Percentiles rank a stretch among this genome's conserved stretches.
Conservation (phyloP, 805 yeast genomes). For the Wickerhamiella galacta region DNA sequence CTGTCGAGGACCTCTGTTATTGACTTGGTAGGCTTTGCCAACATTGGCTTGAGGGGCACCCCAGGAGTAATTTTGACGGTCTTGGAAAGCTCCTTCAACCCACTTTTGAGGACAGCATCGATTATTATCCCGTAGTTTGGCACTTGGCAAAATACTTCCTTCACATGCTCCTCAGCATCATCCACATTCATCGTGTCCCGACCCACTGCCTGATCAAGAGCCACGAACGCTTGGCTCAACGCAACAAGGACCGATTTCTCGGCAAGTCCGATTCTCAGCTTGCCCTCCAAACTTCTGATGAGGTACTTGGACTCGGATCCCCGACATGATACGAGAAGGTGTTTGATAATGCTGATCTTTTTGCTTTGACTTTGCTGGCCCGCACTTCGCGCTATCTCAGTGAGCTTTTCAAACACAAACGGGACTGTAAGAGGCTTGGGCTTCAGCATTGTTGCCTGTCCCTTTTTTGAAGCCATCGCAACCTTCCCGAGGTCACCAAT, state of each 20-base stretch:
- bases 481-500: constrained; percentile 84
- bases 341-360: constrained; percentile 65
- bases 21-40: constrained; percentile 93
- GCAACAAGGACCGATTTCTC: constrained; percentile 81
- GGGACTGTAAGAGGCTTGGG: constrained; percentile 66
- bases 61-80: constrained; percentile 75
- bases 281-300: constrained; percentile 83
- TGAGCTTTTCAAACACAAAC: constrained; percentile 55
- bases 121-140: constrained; percentile 82
- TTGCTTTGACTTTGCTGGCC: constrained; percentile 71
- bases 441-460: constrained; percentile 85
- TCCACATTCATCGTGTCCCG: constrained; percentile 31
- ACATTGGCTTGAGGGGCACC: constrained; percentile 91
- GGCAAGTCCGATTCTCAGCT: constrained; percentile 81
- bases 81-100: constrained; percentile 46
- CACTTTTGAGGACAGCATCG: constrained; percentile 44
- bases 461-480: constrained; percentile 66
- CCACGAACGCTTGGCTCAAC: constrained; percentile 64
- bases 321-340: constrained; percentile 70
- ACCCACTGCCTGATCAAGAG: constrained; percentile 32
- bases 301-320: constrained; percentile 80
- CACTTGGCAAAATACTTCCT: constrained; percentile 75
- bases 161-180: constrained; percentile 58
- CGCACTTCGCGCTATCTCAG: constrained; percentile 56
- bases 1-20: constrained; percentile 83